Evolutionary conservation across 208 protist genomes (phyloP).

Genomic region (Acanthamoeba culbertsoni): DNA sequence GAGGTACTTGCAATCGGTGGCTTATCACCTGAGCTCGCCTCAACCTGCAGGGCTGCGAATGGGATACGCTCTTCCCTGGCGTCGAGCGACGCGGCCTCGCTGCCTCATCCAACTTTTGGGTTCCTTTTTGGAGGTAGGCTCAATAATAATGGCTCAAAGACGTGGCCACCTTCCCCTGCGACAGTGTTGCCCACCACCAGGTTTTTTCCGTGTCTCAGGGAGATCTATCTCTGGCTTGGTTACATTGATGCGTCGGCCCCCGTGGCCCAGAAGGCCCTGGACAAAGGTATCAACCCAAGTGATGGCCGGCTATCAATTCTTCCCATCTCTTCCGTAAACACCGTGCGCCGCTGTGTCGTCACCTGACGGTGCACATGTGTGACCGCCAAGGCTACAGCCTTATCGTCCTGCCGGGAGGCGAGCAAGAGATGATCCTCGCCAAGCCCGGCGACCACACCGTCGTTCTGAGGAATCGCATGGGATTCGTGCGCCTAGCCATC

Average conservation of each 20-base stretch:
- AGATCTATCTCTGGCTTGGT: background rate
- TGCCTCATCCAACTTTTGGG: conserved; percentile 4
- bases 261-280: background rate
- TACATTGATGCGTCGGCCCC: background rate
- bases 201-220: too few relatives aligned
- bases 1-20: background rate
- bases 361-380: background rate
- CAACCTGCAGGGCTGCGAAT: background rate
- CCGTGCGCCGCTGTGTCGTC: background rate
- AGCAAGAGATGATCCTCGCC: background rate
- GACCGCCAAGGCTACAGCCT: background rate
- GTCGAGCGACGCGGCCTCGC: background rate
- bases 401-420: background rate
- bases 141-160: too few relatives aligned
- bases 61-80: background rate
- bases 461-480: background rate
- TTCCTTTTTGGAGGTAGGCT: background rate
- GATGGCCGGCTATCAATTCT: background rate
- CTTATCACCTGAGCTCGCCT: background rate
- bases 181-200: background rate
- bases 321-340: too few relatives aligned
- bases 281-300: background rate
- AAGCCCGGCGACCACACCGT: background rate
- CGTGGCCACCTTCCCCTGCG: too few relatives aligned
- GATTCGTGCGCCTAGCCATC: background rate